A percentile compares a stretch with the other conserved stretches of the same genome.
Conservation (phyloP, 2,329 filamentous ascomycete species). For the Stylonectria norvegica region DNA sequence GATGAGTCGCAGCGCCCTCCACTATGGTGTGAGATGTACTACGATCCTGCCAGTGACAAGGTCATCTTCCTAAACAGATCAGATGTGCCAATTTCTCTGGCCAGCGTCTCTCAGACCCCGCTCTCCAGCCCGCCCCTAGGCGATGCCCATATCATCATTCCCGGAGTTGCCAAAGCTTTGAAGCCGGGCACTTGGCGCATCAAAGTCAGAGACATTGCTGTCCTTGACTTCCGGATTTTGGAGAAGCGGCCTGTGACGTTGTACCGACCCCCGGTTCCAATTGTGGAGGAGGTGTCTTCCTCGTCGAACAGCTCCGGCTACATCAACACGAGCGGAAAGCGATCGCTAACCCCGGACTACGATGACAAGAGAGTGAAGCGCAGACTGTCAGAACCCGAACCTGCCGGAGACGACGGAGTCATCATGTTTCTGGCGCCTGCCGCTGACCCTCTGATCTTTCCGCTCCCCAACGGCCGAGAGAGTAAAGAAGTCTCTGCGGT, state of each 20-base stretch:
- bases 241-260: conserved; percentile 50
- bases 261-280: conserved; percentile 31
- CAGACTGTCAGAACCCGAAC: conserved; percentile 34
- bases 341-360: conserved; percentile 45
- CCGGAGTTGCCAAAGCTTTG: conserved; percentile 44
- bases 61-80: conserved; percentile 56
- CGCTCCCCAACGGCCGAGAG: conserved; percentile 45
- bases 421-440: conserved; percentile 53
- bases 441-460: conserved; percentile 50
- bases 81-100: conserved; percentile 50
- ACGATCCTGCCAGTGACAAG: conserved; percentile 56
- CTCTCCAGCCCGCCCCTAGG: conserved; percentile 38
- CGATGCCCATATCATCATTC: conserved; percentile 44
- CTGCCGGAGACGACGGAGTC: conserved; percentile 43
- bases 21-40: conserved; percentile 59
- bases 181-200: conserved; percentile 57
- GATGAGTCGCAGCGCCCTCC: conserved; percentile 44
- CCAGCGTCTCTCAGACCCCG: conserved; percentile 41
- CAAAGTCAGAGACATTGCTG: conserved; percentile 44
- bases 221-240: conserved; percentile 57
- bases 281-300: conserved; percentile 25
- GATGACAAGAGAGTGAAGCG: conserved; percentile 44
- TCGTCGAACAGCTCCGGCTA: conserved; percentile 33
- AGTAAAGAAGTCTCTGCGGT: conserved; percentile 45
- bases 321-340: conserved; percentile 48